Percentiles rank a stretch among this genome's conserved stretches.
Conservation (phyloP, 805 yeast species). For the Danielia reshetovae region DNA sequence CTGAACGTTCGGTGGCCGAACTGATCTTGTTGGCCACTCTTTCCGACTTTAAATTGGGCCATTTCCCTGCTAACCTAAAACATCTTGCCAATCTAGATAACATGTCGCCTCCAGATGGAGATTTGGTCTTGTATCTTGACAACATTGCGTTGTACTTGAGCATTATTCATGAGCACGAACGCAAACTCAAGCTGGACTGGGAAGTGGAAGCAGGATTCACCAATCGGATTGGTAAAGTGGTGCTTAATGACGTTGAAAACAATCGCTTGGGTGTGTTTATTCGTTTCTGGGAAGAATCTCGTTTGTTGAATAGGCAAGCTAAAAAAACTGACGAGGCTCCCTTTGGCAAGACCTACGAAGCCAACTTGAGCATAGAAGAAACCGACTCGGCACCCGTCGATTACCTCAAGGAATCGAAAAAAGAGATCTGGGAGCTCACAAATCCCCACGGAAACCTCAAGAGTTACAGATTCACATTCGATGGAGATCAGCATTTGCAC, state of each 20-base stretch:
- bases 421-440: constrained; percentile 21
- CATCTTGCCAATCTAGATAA: constrained; percentile 35
- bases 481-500: constrained; percentile 6
- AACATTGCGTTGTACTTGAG: constrained; percentile 25
- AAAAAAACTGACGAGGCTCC: constrained; percentile 1
- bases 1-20: constrained; percentile 20
- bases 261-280: constrained; percentile 31
- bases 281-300: constrained; percentile 34
- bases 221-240: constrained; percentile 25
- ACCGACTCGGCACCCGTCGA: constrained; percentile 11
- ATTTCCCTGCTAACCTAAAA: constrained; percentile 34
- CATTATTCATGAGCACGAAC: constrained; percentile 24
- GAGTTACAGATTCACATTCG: constrained; percentile 18
- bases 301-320: constrained; percentile 24
- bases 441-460: constrained; percentile 4
- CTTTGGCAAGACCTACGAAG: constrained; percentile 11
- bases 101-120: constrained; percentile 27
- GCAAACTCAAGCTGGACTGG: constrained; percentile 18
- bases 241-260: constrained; percentile 20
- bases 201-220: constrained; percentile 19
- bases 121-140: constrained; percentile 30
- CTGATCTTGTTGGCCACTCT: constrained; percentile 27
- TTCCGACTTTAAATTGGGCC: constrained; percentile 16
- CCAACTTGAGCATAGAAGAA: constrained; percentile 21
- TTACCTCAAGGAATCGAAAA: constrained; percentile 18